Evolutionary conservation across 1,284 basidiomycete genomes (phyloP).

Genomic region (Cryptococcus hybrid): DNA sequence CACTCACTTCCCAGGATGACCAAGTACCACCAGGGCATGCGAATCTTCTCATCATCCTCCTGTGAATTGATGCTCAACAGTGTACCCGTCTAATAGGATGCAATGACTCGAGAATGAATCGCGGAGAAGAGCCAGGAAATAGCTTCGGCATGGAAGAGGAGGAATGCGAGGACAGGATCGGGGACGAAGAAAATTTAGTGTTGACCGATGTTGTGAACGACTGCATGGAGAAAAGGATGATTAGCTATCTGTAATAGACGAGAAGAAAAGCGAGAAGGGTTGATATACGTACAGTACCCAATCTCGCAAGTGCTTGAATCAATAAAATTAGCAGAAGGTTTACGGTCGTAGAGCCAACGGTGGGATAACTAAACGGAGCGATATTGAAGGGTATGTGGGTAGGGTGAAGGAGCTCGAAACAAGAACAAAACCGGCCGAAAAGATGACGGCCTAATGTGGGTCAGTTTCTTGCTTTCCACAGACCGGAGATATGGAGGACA

Average conservation of each 20-base stretch:
- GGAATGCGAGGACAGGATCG: constrained; percentile 11
- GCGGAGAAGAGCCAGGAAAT: constrained; percentile 16
- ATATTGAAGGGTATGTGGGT: constrained; percentile 9
- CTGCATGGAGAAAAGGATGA: not conserved
- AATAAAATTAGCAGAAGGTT: constrained; percentile 1
- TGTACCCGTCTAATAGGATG: constrained; percentile 10
- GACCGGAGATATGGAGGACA: no score
- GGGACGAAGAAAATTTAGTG: constrained; percentile 15
- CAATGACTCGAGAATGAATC: constrained; percentile 12
- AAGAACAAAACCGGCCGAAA: constrained; percentile 9
- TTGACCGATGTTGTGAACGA: constrained; percentile 11
- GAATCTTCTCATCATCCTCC: constrained; percentile 14
- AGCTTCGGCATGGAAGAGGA: constrained; percentile 13
- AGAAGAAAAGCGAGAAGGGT: not conserved
- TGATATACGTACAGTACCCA: constrained; percentile 7
- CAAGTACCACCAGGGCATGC: constrained; percentile 10
- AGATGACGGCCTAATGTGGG: constrained; percentile 10
- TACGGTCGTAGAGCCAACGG: not conserved
- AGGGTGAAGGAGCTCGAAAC: constrained; percentile 12
- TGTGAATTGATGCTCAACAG: constrained; percentile 7
- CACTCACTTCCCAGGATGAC: constrained; percentile 15
- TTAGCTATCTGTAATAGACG: not conserved
- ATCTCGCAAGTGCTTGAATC: constrained; percentile 6
- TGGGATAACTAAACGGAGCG: constrained; percentile 4
- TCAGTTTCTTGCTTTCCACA: not conserved